Base-by-base conservation (phyloP, 2,329 filamentous ascomycete species). In the Hymenoscyphus fraxineus region DNA sequence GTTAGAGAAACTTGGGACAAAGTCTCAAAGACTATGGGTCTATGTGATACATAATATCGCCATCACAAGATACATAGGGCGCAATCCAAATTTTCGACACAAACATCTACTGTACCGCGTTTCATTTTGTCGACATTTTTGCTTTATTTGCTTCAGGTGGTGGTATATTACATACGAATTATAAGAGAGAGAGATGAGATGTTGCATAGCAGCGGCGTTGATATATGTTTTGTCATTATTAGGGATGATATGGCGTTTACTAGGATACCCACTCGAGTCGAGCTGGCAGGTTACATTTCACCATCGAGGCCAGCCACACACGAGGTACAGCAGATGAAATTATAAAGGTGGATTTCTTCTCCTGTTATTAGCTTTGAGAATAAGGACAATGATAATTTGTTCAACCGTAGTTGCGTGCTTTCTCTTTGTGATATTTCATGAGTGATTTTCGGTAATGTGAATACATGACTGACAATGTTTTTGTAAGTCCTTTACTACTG, bases 1-100 rank as follows among this genome's bases (percentile, higher is more conserved):
- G 64, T 59, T 70, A 59, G 71, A 44, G 6, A 10, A 41, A 61
- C 10, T 32, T 22, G 15, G 19, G 57, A 19, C 1, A 58, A 27
- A 27, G 27, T 27, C 27, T 38, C 35, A 51, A 6, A 51, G 19
- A 51, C 19, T 22, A n/a, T 51, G 19, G 22, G 19, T 27, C 19
- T n/a, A 22, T 22, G 44, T 51, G 44, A 51, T 51, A 2, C n/a
- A 51, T 22, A 51, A 7, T 51, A 51, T 51, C 44, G 22, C 6
- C 4, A 22, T 27, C n/a, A n/a, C 44, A 7, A 51, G 44, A 51
- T 10, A 10, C 19, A 51, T 27, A 1, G n/a, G 19, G 22, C 44
- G n/a, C 12, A 22, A 51, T 51, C 44, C 19, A 51, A 22, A 27
- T 22, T 22, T 22, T 12, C 19, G 19, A 10, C 44, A 22, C 44